Percentiles rank a stretch among this genome's conserved stretches.
Evolutionary conservation across 2,329 filamentous ascomycete species (phyloP).

Genomic region (Bipolaris bicolor): DNA sequence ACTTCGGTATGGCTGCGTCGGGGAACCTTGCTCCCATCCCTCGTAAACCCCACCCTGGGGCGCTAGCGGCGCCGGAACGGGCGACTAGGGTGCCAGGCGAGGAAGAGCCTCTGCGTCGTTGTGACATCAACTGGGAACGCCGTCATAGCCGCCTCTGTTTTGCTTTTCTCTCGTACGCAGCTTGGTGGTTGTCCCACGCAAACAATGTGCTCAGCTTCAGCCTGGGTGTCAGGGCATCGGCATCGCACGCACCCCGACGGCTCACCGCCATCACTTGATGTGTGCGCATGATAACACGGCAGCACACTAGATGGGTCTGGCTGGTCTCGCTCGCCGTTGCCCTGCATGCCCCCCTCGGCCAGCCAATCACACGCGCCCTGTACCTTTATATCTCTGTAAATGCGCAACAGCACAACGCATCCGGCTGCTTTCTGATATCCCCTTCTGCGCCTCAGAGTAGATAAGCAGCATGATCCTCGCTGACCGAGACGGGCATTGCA

Average conservation of each 20-base stretch:
- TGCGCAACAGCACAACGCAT: not conserved
- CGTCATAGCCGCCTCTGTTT: slow-evolving; percentile 9
- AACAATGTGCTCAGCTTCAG: not conserved
- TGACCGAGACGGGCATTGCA: not conserved
- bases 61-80: slow-evolving; percentile 7
- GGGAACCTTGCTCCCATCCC: slow-evolving; percentile 22
- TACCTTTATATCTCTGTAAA: not conserved
- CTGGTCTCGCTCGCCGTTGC: not conserved
- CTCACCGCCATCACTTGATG: slow-evolving; percentile 6
- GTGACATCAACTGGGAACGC: slow-evolving; percentile 1
- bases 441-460: not conserved
- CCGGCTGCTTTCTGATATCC: not conserved
- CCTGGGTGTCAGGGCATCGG: not conserved
- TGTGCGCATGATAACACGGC: slow-evolving; percentile 6
- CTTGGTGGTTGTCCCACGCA: not conserved
- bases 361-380: not conserved
- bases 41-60: slow-evolving; percentile 11
- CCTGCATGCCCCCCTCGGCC: slow-evolving; percentile 3
- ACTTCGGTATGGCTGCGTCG: slow-evolving; percentile 6
- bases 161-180: not conserved
- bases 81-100: not conserved
- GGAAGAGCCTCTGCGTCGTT: not conserved
- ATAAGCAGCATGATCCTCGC: not conserved
- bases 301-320: slow-evolving; percentile 5
- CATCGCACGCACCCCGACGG: not conserved